Conservation (phyloP, 176 grass and related monocot species). For the Zea mays region Zm-B73-REFERENCE-NAM-5.0 NC_050103.1:118629001-118629500, state of each 20-base stretch:
- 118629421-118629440: slow-evolving; percentile 68
- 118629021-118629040: neutral
- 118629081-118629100: neutral
- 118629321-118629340: slow-evolving; percentile 63
- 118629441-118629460: slow-evolving; percentile 58
- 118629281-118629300: slow-evolving; percentile 10
- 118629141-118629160: neutral
- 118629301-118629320: slow-evolving; percentile 44
- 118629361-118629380: slow-evolving; percentile 56
- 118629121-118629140: neutral
- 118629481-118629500: slow-evolving; percentile 72
- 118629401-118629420: slow-evolving; percentile 54
- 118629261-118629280: neutral
- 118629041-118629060: slow-evolving; percentile 4
- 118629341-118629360: slow-evolving; percentile 54
- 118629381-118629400: slow-evolving; percentile 78
- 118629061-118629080: neutral
- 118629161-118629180: neutral
- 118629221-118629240: neutral
- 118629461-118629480: slow-evolving; percentile 66
- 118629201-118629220: slow-evolving; percentile 12
- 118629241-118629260: neutral
- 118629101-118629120: neutral
- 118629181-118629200: neutral
- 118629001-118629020: too few species aligned